These are phyloP conservation scores for Arthrocladium fulminans DNA, from an alignment of 2,329 filamentous ascomycete species.

Conservation along the genomic window DNA sequence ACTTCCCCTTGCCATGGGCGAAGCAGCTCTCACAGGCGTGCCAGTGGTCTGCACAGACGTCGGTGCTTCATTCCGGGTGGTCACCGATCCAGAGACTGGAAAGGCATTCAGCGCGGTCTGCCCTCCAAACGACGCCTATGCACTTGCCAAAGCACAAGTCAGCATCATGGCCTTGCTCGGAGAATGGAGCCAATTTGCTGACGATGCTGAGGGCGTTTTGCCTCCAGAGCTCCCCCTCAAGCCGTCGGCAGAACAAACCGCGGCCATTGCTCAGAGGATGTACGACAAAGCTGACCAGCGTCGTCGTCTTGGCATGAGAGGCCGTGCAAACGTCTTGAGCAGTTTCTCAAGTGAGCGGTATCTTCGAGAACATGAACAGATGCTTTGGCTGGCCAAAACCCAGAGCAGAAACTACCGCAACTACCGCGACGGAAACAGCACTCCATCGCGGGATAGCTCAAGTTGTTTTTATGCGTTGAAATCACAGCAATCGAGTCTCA, in stretches of 20 bases:
- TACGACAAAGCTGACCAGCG: constrained; percentile 51
- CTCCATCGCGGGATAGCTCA: too few relatives aligned
- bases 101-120: constrained; percentile 53
- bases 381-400: constrained; percentile 44
- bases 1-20: constrained; percentile 37
- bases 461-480: too few relatives aligned
- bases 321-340: constrained; percentile 50
- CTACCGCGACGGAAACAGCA: too few relatives aligned
- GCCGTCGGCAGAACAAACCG: constrained; percentile 44
- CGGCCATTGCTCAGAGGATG: constrained; percentile 49
- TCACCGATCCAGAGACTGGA: constrained; percentile 37
- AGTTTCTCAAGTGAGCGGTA: constrained; percentile 53
- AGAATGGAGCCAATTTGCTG: constrained; percentile 52
- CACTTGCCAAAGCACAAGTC: constrained; percentile 54
- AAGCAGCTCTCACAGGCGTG: constrained; percentile 38
- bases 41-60: constrained; percentile 38
- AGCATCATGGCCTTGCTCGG: constrained; percentile 53
- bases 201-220: constrained; percentile 35
- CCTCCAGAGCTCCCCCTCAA: constrained; percentile 40
- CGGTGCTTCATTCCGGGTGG: constrained; percentile 33
- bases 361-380: constrained; percentile 54
- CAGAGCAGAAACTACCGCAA: constrained; percentile 9
- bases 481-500: too few relatives aligned
- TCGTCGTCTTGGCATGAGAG: constrained; percentile 50
- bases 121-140: constrained; percentile 53